These are phyloP conservation scores for Phytophthora pinifolia DNA, from an alignment of 352 stramenopile species.

Conservation along the genomic window DNA sequence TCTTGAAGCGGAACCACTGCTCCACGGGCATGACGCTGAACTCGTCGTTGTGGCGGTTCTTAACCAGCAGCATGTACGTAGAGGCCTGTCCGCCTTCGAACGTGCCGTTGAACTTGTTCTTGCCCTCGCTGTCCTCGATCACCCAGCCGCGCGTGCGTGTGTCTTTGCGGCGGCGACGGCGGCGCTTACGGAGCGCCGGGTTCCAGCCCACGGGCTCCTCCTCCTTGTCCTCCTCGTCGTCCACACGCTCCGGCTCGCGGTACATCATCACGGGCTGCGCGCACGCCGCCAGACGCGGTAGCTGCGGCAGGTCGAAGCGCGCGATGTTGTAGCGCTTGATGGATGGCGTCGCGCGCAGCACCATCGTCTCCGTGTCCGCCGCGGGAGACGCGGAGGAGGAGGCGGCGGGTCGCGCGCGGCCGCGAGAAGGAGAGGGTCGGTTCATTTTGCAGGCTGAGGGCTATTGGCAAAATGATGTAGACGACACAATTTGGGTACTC, in stretches of 20 bases:
- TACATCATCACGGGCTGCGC: conserved; percentile 88
- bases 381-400: neutral
- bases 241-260: conserved; percentile 74
- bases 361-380: conserved; percentile 60
- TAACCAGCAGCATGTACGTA: conserved; percentile 87
- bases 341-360: conserved; percentile 79
- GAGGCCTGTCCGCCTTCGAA: conserved; percentile 83
- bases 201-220: conserved; percentile 77
- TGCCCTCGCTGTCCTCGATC: conserved; percentile 80
- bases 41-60: conserved; percentile 87
- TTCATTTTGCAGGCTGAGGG: conserved; percentile 19
- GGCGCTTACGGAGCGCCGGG: conserved; percentile 70
- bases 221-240: conserved; percentile 83
- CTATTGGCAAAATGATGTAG: too few relatives aligned
- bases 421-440: neutral
- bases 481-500: too few relatives aligned
- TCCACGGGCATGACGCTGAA: conserved; percentile 87
- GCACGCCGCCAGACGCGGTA: conserved; percentile 62
- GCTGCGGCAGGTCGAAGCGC: conserved; percentile 70
- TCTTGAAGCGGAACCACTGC: conserved; percentile 91
- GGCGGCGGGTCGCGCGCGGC: neutral
- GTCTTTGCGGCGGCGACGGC: conserved; percentile 73
- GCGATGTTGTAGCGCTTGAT: conserved; percentile 90
- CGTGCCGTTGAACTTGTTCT: conserved; percentile 83
- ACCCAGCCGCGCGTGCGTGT: conserved; percentile 79